These are phyloP conservation scores for Voacanga thouarsii DNA, from an alignment of 257 asterid genomes.

Conservation along the genomic window DNA sequence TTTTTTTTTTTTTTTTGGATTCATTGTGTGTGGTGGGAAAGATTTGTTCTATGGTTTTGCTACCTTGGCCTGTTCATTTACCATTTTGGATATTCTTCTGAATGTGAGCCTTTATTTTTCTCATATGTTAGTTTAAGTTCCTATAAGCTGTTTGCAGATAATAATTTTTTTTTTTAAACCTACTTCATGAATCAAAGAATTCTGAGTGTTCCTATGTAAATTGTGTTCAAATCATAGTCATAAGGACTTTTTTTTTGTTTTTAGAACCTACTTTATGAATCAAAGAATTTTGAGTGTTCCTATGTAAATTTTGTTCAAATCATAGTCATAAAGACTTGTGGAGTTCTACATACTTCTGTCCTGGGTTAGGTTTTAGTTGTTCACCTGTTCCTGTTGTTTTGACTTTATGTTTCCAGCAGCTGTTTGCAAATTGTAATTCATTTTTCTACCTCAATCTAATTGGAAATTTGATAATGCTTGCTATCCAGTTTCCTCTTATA, in stretches of 20 bases:
- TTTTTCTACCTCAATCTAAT: not conserved
- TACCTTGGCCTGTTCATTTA: not conserved
- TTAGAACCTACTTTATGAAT: not conserved
- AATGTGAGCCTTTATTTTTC: not conserved
- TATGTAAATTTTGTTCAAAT: not conserved
- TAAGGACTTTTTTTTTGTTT: too few species aligned
- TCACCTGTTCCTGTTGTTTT: not conserved
- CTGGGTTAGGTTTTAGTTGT: not conserved
- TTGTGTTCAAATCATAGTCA: too few species aligned
- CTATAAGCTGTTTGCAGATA: not conserved
- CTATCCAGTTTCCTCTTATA: slow-evolving; percentile 83
- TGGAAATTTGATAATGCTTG: slow-evolving; percentile 6
- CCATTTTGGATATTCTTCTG: slow-evolving; percentile 1
- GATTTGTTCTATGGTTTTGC: slow-evolving; percentile 3
- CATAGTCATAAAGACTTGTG: not conserved
- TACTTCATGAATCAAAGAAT: not conserved
- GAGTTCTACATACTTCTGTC: not conserved
- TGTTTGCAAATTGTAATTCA: not conserved
- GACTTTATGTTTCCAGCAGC: not conserved
- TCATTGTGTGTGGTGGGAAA: slow-evolving; percentile 1
- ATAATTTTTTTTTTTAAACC: not conserved
- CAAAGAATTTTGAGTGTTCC: not conserved
- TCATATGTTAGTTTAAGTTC: not conserved
- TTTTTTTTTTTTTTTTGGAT: slow-evolving; percentile 15
- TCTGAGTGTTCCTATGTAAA: not conserved